These are phyloP conservation scores for Arthrinium puccinioides DNA, from an alignment of 2,329 filamentous ascomycete genomes.

Conservation along the genomic window DNA sequence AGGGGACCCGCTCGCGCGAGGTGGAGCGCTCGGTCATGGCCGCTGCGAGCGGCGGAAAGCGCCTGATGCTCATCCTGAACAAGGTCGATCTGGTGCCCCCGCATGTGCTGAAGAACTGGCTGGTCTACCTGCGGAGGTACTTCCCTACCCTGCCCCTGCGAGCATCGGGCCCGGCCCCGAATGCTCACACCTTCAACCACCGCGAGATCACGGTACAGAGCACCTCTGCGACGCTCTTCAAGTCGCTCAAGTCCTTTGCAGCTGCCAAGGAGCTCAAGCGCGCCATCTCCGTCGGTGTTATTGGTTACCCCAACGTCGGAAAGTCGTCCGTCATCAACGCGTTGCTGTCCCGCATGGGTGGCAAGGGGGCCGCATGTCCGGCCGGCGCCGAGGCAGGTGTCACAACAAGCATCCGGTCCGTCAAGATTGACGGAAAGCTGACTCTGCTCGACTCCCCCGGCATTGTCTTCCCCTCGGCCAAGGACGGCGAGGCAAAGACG, in stretches of 20 bases:
- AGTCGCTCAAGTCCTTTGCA: constrained; percentile 82
- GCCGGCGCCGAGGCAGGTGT: constrained; percentile 88
- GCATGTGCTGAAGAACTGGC: constrained; percentile 75
- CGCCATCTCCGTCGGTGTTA: constrained; percentile 83
- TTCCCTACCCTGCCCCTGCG: constrained; percentile 89
- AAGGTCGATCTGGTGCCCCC: constrained; percentile 90
- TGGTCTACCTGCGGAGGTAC: constrained; percentile 74
- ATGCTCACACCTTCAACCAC: constrained; percentile 89
- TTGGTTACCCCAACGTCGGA: constrained; percentile 92
- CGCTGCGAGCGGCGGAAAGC: constrained; percentile 74
- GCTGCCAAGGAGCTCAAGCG: constrained; percentile 79
- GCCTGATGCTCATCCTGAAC: constrained; percentile 86
- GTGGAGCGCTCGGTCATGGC: constrained; percentile 89
- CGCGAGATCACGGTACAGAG: constrained; percentile 79
- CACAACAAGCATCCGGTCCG: constrained; percentile 78
- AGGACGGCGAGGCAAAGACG: constrained; percentile 12
- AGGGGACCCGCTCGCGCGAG: constrained; percentile 83
- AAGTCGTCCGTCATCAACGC: constrained; percentile 97
- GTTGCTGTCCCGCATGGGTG: constrained; percentile 63
- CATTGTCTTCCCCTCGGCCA: constrained; percentile 79
- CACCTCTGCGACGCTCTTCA: constrained; percentile 79
- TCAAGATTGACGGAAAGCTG: constrained; percentile 92
- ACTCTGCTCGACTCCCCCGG: constrained; percentile 91
- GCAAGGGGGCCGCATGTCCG: constrained; percentile 66
- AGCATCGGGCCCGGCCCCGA: constrained; percentile 73